These are phyloP conservation scores for Luzula sylvatica DNA, from an alignment of 176 grass and related monocot genomes.

Conservation along the genomic window DNA sequence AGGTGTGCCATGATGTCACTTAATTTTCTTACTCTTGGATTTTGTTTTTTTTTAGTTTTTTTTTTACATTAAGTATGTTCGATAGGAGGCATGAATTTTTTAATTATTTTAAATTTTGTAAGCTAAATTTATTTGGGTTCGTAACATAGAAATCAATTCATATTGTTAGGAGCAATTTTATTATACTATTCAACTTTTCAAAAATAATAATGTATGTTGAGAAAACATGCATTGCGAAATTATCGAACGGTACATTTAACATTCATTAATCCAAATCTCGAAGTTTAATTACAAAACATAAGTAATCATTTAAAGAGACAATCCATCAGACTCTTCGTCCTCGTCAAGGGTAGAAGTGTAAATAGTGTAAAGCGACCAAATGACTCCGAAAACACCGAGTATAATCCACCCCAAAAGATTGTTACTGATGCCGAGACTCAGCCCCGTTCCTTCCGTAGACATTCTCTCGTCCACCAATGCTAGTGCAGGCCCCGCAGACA, in stretches of 20 bases:
- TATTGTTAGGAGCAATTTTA: too few species aligned
- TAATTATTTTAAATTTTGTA: background rate
- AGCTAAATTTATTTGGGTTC: too few species aligned
- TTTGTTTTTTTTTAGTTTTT: background rate
- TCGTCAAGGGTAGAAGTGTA: slow-evolving; percentile 89
- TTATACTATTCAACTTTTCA: too few species aligned
- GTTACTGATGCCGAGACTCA: slow-evolving; percentile 88
- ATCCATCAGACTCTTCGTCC: slow-evolving; percentile 84
- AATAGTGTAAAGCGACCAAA: slow-evolving; percentile 84
- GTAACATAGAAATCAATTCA: too few species aligned
- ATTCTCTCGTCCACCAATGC: slow-evolving; percentile 93
- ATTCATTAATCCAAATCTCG: background rate
- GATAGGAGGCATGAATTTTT: background rate
- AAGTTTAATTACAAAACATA: slow-evolving; percentile 19
- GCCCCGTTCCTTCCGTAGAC: slow-evolving; percentile 89
- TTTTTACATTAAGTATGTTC: slow-evolving; percentile 1
- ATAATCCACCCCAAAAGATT: slow-evolving; percentile 90
- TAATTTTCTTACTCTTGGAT: slow-evolving; percentile 3
- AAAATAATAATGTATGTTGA: too few species aligned
- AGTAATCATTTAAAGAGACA: slow-evolving; percentile 38
- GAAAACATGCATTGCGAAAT: too few species aligned
- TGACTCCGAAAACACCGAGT: slow-evolving; percentile 74
- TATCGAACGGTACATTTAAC: slow-evolving; percentile 7
- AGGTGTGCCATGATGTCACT: slow-evolving; percentile 25
- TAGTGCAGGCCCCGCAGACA: slow-evolving; percentile 44